Conservation (phyloP, 495 filamentous ascomycete genomes). For the Pyronema domesticum region DNA sequence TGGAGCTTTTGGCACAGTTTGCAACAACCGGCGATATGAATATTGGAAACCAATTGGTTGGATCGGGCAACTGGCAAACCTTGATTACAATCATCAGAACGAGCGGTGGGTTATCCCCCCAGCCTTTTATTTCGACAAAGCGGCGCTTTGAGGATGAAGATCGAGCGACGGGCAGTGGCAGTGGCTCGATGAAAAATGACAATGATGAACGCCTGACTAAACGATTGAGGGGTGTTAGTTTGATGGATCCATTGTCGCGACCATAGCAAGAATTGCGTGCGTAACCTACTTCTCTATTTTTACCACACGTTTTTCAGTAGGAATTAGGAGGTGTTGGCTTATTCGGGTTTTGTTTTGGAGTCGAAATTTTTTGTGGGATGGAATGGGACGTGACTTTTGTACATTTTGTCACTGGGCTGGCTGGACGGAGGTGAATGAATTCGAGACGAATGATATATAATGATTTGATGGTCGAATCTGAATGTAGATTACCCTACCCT, state of each 20-base stretch:
- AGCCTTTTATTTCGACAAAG: constrained; percentile 15
- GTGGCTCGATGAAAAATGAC: constrained; percentile 31
- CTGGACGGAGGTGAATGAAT: too few species aligned
- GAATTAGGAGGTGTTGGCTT: too few species aligned
- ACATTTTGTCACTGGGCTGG: too few species aligned
- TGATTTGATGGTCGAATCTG: too few species aligned
- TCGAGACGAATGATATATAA: too few species aligned
- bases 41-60: constrained; percentile 62
- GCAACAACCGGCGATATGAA: constrained; percentile 59
- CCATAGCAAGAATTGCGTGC: too few species aligned
- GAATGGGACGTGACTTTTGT: too few species aligned
- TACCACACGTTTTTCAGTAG: too few species aligned
- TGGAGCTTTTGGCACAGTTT: constrained; percentile 66
- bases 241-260: constrained; percentile 35
- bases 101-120: constrained; percentile 83
- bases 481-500: too few species aligned
- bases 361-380: too few species aligned
- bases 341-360: too few species aligned
- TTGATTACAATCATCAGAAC: constrained; percentile 80
- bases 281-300: too few species aligned
- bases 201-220: constrained; percentile 71
- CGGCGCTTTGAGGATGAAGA: background rate
- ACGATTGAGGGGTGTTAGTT: constrained; percentile 93
- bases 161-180: background rate
- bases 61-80: constrained; percentile 79